phyloP scores from a whole-genome alignment of 2,329 filamentous ascomycete species.

The Trichoderma endophyticum region DNA sequence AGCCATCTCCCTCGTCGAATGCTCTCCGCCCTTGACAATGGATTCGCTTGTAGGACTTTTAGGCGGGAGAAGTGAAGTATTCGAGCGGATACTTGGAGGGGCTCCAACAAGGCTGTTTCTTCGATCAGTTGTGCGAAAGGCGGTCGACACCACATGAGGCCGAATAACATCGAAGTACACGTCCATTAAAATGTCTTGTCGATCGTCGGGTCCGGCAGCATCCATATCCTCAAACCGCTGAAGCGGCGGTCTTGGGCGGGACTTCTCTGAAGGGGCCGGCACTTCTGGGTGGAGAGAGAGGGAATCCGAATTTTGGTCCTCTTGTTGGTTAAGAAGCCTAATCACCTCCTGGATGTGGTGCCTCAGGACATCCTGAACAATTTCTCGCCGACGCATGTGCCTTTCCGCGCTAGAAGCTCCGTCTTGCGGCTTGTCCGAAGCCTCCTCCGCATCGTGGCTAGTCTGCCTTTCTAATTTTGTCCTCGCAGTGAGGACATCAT shows the following conservation, averaged over 20 bases:
- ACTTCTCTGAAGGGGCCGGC: conserved; percentile 19
- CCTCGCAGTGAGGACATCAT: conserved; percentile 41
- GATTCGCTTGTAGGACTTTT: background rate
- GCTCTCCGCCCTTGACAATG: background rate
- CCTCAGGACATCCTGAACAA: conserved; percentile 46
- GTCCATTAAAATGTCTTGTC: conserved; percentile 49
- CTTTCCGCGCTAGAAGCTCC: background rate
- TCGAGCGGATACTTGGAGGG: conserved; percentile 22
- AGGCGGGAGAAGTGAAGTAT: background rate
- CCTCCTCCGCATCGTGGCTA: background rate
- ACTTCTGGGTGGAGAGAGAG: conserved; percentile 24
- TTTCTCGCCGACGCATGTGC: conserved; percentile 30
- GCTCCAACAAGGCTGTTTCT: conserved; percentile 26
- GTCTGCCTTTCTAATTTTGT: conserved; percentile 19
- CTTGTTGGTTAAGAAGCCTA: conserved; percentile 42
- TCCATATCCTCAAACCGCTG: conserved; percentile 45
- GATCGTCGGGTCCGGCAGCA: conserved; percentile 45
- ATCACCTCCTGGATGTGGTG: conserved; percentile 50
- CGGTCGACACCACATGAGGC: conserved; percentile 37
- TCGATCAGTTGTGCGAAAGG: conserved; percentile 29
- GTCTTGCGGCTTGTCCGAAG: background rate
- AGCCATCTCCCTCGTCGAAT: background rate
- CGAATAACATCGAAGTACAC: conserved; percentile 50
- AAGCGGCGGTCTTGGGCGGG: conserved; percentile 14
- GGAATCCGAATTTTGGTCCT: conserved; percentile 29